Percentiles rank a stretch among this genome's conserved stretches.
Conservation (phyloP, 176 grass and related monocot genomes). For the Aegilops umbellulata region DNA sequence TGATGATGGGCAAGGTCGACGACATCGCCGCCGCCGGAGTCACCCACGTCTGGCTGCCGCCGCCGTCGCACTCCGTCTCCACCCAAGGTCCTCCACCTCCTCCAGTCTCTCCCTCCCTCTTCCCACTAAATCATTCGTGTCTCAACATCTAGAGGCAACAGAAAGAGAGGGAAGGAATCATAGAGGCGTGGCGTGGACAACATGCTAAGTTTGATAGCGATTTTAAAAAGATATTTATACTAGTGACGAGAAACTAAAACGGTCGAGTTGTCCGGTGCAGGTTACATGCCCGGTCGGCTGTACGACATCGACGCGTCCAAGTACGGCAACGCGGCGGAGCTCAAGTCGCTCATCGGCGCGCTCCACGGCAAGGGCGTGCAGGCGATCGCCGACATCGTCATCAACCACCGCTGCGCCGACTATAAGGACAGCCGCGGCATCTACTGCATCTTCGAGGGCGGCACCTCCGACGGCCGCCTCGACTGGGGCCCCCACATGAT, state of each 20-base stretch:
- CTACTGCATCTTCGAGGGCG: conserved; percentile 73
- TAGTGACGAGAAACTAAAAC: not conserved
- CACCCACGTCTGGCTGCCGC: too few species aligned
- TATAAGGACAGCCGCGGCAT: conserved; percentile 49
- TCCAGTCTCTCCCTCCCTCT: too few species aligned
- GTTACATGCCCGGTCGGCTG: conserved; percentile 63
- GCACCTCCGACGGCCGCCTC: conserved; percentile 51
- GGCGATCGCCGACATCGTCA: conserved; percentile 40
- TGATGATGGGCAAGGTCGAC: conserved; percentile 21
- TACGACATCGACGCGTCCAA: conserved; percentile 60
- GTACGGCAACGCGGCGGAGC: conserved; percentile 53
- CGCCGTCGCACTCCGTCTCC: too few species aligned
- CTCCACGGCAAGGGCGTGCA: conserved; percentile 55
- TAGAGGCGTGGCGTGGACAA: not conserved
- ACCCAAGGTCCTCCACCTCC: too few species aligned
- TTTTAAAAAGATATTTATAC: not conserved
- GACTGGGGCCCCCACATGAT: conserved; percentile 83
- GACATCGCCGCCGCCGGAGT: too few species aligned
- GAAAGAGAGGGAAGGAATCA: not conserved
- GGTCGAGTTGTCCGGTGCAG: not conserved
- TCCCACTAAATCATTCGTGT: too few species aligned
- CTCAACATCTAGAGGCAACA: too few species aligned
- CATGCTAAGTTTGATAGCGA: not conserved
- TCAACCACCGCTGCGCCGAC: conserved; percentile 58
- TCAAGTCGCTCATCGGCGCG: conserved; percentile 54